These are phyloP conservation scores for Conidiobolus incongruus DNA, from an alignment of 371 early-diverging fungal species.

Conservation along the genomic window DNA sequence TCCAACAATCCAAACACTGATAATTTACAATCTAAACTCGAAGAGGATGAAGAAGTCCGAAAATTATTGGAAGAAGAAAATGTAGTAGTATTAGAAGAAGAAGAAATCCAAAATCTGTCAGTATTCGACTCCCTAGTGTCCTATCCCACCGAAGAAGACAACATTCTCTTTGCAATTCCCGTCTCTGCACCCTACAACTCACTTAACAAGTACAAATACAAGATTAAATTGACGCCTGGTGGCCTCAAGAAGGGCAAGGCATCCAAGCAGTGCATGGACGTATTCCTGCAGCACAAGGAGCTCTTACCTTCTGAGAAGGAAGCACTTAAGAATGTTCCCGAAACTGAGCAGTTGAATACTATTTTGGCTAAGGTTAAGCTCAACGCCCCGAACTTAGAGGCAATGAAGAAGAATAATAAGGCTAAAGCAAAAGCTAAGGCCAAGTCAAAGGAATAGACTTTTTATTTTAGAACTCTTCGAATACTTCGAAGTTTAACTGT, in stretches of 20 bases:
- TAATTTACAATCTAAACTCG: background rate
- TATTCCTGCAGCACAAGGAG: constrained; percentile 23
- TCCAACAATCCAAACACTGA: constrained; percentile 1
- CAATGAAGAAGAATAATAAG: constrained; percentile 18
- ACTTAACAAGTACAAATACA: constrained; percentile 84
- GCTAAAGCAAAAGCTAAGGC: constrained; percentile 10
- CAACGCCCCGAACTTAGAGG: constrained; percentile 15
- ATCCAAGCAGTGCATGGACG: constrained; percentile 10
- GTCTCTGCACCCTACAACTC: constrained; percentile 89
- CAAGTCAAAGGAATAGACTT: background rate
- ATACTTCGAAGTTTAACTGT: background rate
- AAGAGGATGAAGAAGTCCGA: constrained; percentile 20
- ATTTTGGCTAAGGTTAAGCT: constrained; percentile 82
- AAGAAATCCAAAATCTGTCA: constrained; percentile 18
- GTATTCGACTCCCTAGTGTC: constrained; percentile 42
- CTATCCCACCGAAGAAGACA: constrained; percentile 54
- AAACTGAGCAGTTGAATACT: constrained; percentile 51
- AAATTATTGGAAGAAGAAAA: constrained; percentile 50
- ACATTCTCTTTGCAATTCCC: constrained; percentile 71
- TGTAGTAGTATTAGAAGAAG: constrained; percentile 35
- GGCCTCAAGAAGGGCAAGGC: constrained; percentile 87
- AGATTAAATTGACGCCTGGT: constrained; percentile 92
- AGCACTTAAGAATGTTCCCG: constrained; percentile 58
- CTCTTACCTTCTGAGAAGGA: constrained; percentile 45
- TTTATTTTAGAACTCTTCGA: background rate